Conservation (phyloP, 169 alveolate genomes). For the Plasmodium gonderi region DNA sequence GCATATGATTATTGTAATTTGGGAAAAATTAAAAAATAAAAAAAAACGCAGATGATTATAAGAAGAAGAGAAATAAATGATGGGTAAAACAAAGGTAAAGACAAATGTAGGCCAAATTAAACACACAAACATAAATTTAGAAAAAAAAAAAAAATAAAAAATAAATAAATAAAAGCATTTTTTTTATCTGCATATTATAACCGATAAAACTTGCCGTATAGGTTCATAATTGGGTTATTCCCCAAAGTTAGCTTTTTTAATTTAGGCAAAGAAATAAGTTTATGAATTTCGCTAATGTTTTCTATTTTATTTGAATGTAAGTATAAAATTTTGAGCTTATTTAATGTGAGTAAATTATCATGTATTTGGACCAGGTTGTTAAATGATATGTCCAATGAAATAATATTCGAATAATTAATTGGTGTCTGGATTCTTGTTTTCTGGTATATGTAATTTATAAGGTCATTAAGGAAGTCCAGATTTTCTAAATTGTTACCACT, state of each 20-base stretch:
- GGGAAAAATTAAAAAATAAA: not conserved
- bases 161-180: too few species aligned
- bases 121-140: too few species aligned
- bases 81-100: too few species aligned
- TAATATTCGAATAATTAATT: slow-evolving; percentile 29
- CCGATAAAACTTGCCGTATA: slow-evolving; percentile 53
- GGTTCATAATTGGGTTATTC: slow-evolving; percentile 50
- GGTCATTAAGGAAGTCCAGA: slow-evolving; percentile 16
- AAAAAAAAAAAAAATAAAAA: too few species aligned
- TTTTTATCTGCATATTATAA: too few species aligned
- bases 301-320: slow-evolving; percentile 59
- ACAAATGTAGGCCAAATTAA: too few species aligned
- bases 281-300: slow-evolving; percentile 16
- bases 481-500: slow-evolving; percentile 45
- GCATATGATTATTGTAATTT: not conserved
- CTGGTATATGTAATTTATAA: slow-evolving; percentile 18
- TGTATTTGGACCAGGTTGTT: slow-evolving; percentile 18
- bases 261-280: slow-evolving; percentile 19
- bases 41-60: not conserved
- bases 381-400: slow-evolving; percentile 58
- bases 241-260: slow-evolving; percentile 47
- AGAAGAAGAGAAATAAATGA: too few species aligned
- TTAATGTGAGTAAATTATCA: slow-evolving; percentile 10
- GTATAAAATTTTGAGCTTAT: slow-evolving; percentile 41
- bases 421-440: not conserved